phyloP scores from a whole-genome alignment of 1,284 basidiomycete genomes.

The Apiotrichum sp. region DNA sequence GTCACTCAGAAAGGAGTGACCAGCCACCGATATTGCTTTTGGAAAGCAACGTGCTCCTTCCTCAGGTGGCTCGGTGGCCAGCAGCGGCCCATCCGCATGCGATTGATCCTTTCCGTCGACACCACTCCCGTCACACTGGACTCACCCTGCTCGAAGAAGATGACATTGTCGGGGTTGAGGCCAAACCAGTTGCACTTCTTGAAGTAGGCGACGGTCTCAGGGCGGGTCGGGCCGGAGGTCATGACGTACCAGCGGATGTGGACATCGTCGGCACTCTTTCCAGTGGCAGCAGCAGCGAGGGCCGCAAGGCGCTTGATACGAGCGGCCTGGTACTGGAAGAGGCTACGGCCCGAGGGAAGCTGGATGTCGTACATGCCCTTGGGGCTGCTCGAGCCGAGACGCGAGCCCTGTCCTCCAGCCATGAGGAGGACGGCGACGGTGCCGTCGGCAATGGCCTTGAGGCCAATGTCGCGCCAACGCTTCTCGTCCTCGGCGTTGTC shows the following conservation, averaged over 20 bases:
- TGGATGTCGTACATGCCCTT: slow-evolving; percentile 99
- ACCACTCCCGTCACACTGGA: slow-evolving; percentile 1
- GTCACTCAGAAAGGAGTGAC: too few relatives aligned
- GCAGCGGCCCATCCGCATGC: too few relatives aligned
- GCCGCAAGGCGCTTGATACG: slow-evolving; percentile 76
- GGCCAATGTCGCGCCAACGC: slow-evolving; percentile 68
- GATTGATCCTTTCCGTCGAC: neutral
- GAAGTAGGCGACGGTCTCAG: slow-evolving; percentile 83
- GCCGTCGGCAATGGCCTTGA: slow-evolving; percentile 72
- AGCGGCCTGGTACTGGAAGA: slow-evolving; percentile 97
- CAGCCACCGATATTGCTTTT: too few relatives aligned
- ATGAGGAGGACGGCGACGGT: slow-evolving; percentile 90
- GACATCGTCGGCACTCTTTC: slow-evolving; percentile 54
- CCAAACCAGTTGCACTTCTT: slow-evolving; percentile 74
- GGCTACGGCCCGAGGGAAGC: slow-evolving; percentile 81
- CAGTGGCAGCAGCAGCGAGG: slow-evolving; percentile 59
- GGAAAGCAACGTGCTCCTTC: too few relatives aligned
- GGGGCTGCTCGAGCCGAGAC: slow-evolving; percentile 83
- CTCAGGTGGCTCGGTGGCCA: too few relatives aligned
- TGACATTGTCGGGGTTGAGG: slow-evolving; percentile 67
- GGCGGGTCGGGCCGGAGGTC: slow-evolving; percentile 93
- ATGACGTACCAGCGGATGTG: slow-evolving; percentile 95
- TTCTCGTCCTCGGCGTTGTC: slow-evolving; percentile 55
- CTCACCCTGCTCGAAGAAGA: slow-evolving; percentile 96
- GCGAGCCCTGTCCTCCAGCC: slow-evolving; percentile 96